phyloP scores from a whole-genome alignment of 129 eudicot genomes.

The Flaveria bidentis region DNA sequence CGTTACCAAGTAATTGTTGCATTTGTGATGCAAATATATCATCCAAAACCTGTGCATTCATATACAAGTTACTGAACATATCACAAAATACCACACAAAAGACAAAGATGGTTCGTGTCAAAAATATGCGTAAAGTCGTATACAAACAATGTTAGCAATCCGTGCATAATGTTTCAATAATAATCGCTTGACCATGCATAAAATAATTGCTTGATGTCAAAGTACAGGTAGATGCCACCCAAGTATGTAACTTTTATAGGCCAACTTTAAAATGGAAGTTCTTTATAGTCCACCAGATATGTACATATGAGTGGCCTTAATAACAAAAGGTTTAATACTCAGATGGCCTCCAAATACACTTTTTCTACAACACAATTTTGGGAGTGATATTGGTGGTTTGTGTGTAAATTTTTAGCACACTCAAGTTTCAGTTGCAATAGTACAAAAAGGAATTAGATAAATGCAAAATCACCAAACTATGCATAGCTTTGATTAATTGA shows the following conservation, averaged over 20 bases:
- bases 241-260: too few relatives aligned
- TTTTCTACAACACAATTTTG: too few relatives aligned
- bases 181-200: too few relatives aligned
- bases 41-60: constrained; percentile 58
- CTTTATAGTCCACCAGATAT: too few relatives aligned
- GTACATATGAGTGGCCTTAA: too few relatives aligned
- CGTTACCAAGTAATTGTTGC: constrained; percentile 74
- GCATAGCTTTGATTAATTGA: background rate
- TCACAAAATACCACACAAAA: background rate
- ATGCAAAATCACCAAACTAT: background rate
- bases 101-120: background rate
- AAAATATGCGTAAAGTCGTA: background rate
- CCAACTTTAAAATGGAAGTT: too few relatives aligned
- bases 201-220: too few relatives aligned
- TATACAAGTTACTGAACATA: background rate
- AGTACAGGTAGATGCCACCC: too few relatives aligned
- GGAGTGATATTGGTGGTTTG: background rate
- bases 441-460: background rate
- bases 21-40: constrained; percentile 77
- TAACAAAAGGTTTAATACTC: too few relatives aligned
- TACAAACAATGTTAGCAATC: background rate
- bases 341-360: too few relatives aligned
- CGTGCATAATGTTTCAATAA: background rate
- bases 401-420: background rate
- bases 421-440: too few relatives aligned